Base-by-base conservation (phyloP, 176 grass and related monocot genomes). In the Oryza glaberrima region DNA sequence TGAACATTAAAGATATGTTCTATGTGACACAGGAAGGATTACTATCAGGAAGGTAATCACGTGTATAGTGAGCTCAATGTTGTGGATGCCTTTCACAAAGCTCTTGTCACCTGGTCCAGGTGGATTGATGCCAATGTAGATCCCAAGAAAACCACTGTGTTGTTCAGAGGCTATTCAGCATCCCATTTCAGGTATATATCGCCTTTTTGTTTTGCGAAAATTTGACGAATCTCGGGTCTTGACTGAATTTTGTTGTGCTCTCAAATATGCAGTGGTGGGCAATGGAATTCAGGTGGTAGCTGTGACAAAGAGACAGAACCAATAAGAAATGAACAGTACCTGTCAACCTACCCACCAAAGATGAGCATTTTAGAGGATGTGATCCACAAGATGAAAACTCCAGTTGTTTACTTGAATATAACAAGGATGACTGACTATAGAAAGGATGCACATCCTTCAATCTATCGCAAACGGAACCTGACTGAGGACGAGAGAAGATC, bases 211-310 rank as follows among this genome's bases (percentile, higher is more conserved):
- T 72, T 17, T 46, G 14, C 15, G 67, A 75, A 69, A 28, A 52
- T 79, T 73, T 41, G 8, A 47, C 5, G 2, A 56, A n/a, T 1
- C 3, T 32, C 11, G 2, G 44, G 16, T 0, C 3, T 32, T 32
- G 16, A 36, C 47, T 43, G 65, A 86, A 65, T 49, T 47, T 85
- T 69, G 9, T 7, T 79, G 17, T 77, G 13, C 80, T 90, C 69
- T 84, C 40, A 28, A 65, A 23, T 89, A 70, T 88, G 60, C 84
- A 99, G 97, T 43, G 97, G 92, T 6, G 97, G 97, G 8, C 97
- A 94, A 85, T 99, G 97, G 97, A 99, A 99, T 88, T 96, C 97
- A 38, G 97, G 97, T 4, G 94, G 97, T 4, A 91, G 90, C 26
- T 99, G 97, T 12, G 90, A 99, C 61, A 83, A 85, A 70, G 97